Conservation (phyloP, 2,329 filamentous ascomycete genomes). For the Botrytis hyacinthi region DNA sequence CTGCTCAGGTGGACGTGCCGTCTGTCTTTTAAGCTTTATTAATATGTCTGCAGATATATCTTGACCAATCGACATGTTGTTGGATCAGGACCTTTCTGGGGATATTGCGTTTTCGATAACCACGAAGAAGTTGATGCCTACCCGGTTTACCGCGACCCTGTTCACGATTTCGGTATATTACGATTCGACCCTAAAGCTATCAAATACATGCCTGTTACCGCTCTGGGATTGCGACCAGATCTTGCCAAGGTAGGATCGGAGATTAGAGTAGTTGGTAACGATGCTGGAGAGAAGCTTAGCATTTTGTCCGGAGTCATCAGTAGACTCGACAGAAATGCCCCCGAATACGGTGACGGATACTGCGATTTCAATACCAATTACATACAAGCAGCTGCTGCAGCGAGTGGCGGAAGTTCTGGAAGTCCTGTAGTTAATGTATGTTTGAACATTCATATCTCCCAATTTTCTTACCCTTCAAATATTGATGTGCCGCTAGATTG, state of each 20-base stretch:
- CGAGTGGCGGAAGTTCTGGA: conserved; percentile 95
- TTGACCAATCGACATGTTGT: conserved; percentile 91
- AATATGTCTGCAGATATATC: conserved; percentile 58
- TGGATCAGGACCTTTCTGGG: conserved; percentile 93
- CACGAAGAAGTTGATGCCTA: conserved; percentile 95
- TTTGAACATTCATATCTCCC: not conserved
- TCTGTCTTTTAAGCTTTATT: conserved; percentile 26
- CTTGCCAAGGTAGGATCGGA: conserved; percentile 87
- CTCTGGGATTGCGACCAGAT: conserved; percentile 78
- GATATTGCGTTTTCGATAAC: conserved; percentile 97
- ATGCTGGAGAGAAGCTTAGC: conserved; percentile 96
- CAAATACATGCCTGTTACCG: conserved; percentile 91
- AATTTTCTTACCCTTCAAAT: not conserved
- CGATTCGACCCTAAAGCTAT: conserved; percentile 94
- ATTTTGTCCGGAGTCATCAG: conserved; percentile 97
- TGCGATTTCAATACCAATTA: conserved; percentile 96
- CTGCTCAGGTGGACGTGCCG: not conserved
- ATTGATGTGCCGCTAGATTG: conserved; percentile 49
- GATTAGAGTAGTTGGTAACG: conserved; percentile 96
- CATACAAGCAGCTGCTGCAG: conserved; percentile 95
- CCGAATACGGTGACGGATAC: conserved; percentile 96
- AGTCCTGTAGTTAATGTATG: conserved; percentile 83
- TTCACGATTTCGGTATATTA: conserved; percentile 97
- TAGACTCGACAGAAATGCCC: conserved; percentile 91
- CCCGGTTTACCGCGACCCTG: conserved; percentile 95